Conservation (phyloP, 371 early-diverging fungal genomes). For the Syncephalis fuscata region DNA sequence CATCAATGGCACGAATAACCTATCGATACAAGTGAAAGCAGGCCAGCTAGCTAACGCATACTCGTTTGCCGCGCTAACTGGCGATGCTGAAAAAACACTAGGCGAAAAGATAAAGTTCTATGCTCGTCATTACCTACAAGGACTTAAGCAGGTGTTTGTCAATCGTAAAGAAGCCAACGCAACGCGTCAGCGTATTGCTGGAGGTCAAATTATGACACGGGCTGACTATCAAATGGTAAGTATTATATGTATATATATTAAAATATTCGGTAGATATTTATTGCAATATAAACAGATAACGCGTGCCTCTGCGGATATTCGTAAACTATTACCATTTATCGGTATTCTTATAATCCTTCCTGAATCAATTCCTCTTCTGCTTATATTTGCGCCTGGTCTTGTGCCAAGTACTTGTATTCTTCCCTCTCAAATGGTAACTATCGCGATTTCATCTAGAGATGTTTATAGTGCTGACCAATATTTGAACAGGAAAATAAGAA, state of each 20-base stretch:
- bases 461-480: neutral
- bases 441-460: neutral
- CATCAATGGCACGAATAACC: no score
- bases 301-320: slow-evolving; percentile 27
- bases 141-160: slow-evolving; percentile 33
- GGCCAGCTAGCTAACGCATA: no score
- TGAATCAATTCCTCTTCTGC: slow-evolving; percentile 43
- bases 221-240: slow-evolving; percentile 29
- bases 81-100: neutral
- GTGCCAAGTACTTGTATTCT: slow-evolving; percentile 43
- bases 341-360: slow-evolving; percentile 29
- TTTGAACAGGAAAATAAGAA: slow-evolving; percentile 24
- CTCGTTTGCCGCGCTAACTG: no score
- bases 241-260: neutral
- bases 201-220: slow-evolving; percentile 24
- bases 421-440: slow-evolving; percentile 30
- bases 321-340: slow-evolving; percentile 39
- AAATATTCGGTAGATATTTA: neutral
- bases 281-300: slow-evolving; percentile 17
- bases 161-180: slow-evolving; percentile 21
- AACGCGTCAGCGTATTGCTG: slow-evolving; percentile 14
- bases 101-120: slow-evolving; percentile 19
- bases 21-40: no score
- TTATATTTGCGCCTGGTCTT: slow-evolving; percentile 35
- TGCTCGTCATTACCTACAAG: slow-evolving; percentile 31